These are phyloP conservation scores for Camellia japonica DNA, from an alignment of 148 eudicot genomes.

Conservation along the genomic window DNA sequence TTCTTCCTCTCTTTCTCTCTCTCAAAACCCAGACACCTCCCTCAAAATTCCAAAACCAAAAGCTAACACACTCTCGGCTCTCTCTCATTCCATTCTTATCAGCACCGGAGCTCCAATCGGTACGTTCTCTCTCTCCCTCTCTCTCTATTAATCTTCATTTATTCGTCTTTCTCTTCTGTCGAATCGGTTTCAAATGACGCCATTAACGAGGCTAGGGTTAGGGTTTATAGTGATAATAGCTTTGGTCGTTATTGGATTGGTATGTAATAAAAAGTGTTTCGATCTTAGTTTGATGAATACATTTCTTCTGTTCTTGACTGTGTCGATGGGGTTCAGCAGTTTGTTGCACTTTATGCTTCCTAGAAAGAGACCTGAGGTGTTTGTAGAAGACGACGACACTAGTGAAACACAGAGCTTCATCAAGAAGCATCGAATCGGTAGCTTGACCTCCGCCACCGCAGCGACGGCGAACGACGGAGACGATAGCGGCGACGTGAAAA, in stretches of 20 bases:
- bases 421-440: slow-evolving; percentile 49
- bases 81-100: slow-evolving; percentile 30
- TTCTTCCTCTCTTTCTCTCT: neutral
- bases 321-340: slow-evolving; percentile 43
- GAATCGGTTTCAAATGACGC: slow-evolving; percentile 22
- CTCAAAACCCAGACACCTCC: neutral
- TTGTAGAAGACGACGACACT: slow-evolving; percentile 22
- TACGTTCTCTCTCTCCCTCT: slow-evolving; percentile 20
- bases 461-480: slow-evolving; percentile 13
- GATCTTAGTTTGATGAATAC: slow-evolving; percentile 25
- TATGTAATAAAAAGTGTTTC: neutral
- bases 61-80: neutral
- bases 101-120: slow-evolving; percentile 40
- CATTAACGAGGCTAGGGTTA: slow-evolving; percentile 24
- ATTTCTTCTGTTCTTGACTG: slow-evolving; percentile 23
- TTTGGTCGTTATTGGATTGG: slow-evolving; percentile 27
- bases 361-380: slow-evolving; percentile 64
- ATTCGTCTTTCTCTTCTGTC: slow-evolving; percentile 14
- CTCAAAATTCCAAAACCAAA: neutral
- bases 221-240: slow-evolving; percentile 24
- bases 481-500: slow-evolving; percentile 10
- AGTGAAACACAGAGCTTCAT: slow-evolving; percentile 21
- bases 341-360: slow-evolving; percentile 85
- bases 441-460: slow-evolving; percentile 17
- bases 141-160: slow-evolving; percentile 18